Evolutionary conservation across 257 asterid species (phyloP), one percentile per base, ranked within the genome.

Genomic region (Plantago major): DNA sequence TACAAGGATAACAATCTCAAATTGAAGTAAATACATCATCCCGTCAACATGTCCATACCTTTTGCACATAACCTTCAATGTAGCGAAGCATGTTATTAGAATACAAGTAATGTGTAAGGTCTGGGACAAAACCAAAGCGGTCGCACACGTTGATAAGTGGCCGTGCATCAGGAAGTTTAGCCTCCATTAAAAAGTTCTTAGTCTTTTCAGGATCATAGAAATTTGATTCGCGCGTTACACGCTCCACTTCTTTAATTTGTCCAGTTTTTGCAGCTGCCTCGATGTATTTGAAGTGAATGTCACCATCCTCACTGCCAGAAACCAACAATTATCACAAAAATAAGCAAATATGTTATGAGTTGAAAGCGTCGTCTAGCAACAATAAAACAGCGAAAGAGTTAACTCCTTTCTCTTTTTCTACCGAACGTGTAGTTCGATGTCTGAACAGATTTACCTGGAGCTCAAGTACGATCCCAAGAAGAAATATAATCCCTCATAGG

Each of bases 221-320:
- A 68, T 89, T 85, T 46, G 99, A 93, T 79, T 93, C 99, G 73
- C 99, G 87, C 1, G 99, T 93, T 19, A 90, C 99, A 38, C 99
- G 97, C 84, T 93, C 99, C 38, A 93, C 99, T 73, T 93, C 99
- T 85, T 93, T 93, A 45, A 93, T 93, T 76, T 93, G 99, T 57
- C 99, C 99, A 22, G 99, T 93, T 81, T 90, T 93, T 14, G 99
- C 97, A 78, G 99, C 99, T 50, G 96, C 87, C 80, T 93, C 99
- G 43, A 93, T 87, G 79, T 93, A 93, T 89, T 93, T 93, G 79
- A 89, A 93, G 81, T 93, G 99, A 74, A 93, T 93, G 26, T 89
- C 99, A 55, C 95, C 95, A 73, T 90, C 99, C 96, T 93, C 99
- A 38, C 99, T 93, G 88, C 68, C 65, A 69, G 66, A 76, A 15